Evolutionary conservation across 2,329 filamentous ascomycete genomes (phyloP).

Genomic region (Colletotrichum tanaceti): DNA sequence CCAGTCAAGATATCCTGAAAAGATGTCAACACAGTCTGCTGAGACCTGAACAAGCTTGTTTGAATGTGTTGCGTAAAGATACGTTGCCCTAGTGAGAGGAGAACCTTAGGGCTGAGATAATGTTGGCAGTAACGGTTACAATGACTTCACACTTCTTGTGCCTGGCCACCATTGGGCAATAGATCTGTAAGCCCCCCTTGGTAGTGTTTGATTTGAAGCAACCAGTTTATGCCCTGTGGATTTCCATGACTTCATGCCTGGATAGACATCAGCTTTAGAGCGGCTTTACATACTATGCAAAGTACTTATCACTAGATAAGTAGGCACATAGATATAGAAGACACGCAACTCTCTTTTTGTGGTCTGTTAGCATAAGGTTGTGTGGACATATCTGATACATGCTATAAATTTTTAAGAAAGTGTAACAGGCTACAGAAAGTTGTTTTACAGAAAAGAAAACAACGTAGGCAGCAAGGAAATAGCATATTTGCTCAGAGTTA

Average conservation of each 20-base stretch:
- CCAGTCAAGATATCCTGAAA: not conserved
- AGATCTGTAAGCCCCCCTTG: not conserved
- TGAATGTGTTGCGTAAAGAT: not conserved
- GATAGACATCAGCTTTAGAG: not conserved
- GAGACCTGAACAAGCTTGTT: not conserved
- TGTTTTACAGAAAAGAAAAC: not conserved
- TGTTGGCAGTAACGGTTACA: not conserved
- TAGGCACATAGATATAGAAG: not conserved
- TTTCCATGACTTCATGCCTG: not conserved
- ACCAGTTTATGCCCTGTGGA: not conserved
- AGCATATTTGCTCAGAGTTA: too few species aligned
- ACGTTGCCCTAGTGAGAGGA: not conserved
- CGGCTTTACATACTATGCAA: not conserved
- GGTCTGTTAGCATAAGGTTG: too few species aligned
- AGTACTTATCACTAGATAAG: not conserved
- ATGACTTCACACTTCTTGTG: not conserved
- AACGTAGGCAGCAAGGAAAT: not conserved
- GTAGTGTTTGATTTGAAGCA: too few species aligned
- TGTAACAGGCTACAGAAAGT: not conserved
- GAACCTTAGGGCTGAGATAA: not conserved
- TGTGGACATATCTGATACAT: not conserved
- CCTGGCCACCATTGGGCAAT: not conserved
- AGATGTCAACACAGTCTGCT: not conserved
- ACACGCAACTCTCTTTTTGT: not conserved
- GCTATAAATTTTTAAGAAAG: too few species aligned